Evolutionary conservation across 768 basidiomycete genomes (phyloP).

Genomic region (Mycena floridula): DNA sequence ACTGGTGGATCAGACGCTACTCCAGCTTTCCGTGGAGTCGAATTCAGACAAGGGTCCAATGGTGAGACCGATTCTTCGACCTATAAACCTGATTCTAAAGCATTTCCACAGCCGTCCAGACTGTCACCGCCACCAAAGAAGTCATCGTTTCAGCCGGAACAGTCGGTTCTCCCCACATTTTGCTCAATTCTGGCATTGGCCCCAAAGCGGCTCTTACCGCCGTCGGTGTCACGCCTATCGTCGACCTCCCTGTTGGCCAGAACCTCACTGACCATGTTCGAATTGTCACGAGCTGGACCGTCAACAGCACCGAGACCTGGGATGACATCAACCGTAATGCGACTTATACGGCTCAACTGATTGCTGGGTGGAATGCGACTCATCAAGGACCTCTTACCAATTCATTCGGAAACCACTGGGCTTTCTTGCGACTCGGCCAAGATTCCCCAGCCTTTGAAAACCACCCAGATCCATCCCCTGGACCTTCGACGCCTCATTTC

Average conservation of each 20-base stretch:
- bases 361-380: slow-evolving; percentile 20
- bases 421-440: slow-evolving; percentile 20
- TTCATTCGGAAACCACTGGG: slow-evolving; percentile 21
- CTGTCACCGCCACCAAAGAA: slow-evolving; percentile 10
- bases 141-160: slow-evolving; percentile 20
- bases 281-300: slow-evolving; percentile 4
- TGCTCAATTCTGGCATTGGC: slow-evolving; percentile 16
- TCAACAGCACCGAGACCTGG: slow-evolving; percentile 7
- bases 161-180: slow-evolving; percentile 14
- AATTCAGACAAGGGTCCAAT: slow-evolving; percentile 2
- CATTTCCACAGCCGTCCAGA: neutral
- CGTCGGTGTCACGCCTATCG: slow-evolving; percentile 3
- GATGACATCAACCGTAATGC: slow-evolving; percentile 19
- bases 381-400: slow-evolving; percentile 23
- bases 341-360: slow-evolving; percentile 5
- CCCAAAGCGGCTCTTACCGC: slow-evolving; percentile 1
- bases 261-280: slow-evolving; percentile 9
- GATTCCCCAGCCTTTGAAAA: slow-evolving; percentile 19
- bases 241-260: slow-evolving; percentile 12
- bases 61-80: neutral
- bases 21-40: neutral
- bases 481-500: slow-evolving; percentile 22
- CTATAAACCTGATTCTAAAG: neutral
- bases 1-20: neutral
- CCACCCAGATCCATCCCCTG: slow-evolving; percentile 22